These are phyloP conservation scores for Annona squamosa DNA, from an alignment of 164 flowering plant genomes.

Conservation along the genomic window DNA sequence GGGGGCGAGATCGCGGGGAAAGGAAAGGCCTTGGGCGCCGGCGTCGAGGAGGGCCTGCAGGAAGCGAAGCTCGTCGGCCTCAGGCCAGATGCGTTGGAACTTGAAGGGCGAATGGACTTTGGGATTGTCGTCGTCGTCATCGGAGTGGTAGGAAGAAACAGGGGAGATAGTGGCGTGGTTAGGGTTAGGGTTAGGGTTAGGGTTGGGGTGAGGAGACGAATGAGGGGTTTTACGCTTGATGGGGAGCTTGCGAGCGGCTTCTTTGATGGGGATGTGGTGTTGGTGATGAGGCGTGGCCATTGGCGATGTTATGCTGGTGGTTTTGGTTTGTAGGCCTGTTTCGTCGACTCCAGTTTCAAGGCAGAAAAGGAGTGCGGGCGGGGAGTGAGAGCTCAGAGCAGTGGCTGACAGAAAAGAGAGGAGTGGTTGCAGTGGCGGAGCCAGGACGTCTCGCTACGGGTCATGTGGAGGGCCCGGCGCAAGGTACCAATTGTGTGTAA, in stretches of 20 bases:
- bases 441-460: too few species aligned
- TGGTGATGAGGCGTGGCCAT: constrained; percentile 24
- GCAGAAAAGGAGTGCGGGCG: too few species aligned
- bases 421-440: too few species aligned
- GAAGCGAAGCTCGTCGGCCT: constrained; percentile 55
- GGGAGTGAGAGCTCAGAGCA: too few species aligned
- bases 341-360: too few species aligned
- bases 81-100: constrained; percentile 67
- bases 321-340: too few species aligned
- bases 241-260: constrained; percentile 53
- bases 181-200: constrained; percentile 1
- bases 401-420: too few species aligned
- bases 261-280: constrained; percentile 21
- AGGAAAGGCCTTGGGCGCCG: constrained; percentile 25
- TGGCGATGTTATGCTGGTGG: too few species aligned
- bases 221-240: constrained; percentile 51
- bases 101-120: constrained; percentile 37
- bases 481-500: too few species aligned
- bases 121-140: constrained; percentile 5
- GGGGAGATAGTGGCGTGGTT: neutral
- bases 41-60: constrained; percentile 54
- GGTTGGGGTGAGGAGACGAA: constrained; percentile 9
- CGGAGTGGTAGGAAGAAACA: neutral
- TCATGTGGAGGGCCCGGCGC: too few species aligned
- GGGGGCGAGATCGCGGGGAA: constrained; percentile 45